Evolutionary conservation across 2,329 filamentous ascomycete species (phyloP).

Genomic region (Zymoseptoria crescenta): DNA sequence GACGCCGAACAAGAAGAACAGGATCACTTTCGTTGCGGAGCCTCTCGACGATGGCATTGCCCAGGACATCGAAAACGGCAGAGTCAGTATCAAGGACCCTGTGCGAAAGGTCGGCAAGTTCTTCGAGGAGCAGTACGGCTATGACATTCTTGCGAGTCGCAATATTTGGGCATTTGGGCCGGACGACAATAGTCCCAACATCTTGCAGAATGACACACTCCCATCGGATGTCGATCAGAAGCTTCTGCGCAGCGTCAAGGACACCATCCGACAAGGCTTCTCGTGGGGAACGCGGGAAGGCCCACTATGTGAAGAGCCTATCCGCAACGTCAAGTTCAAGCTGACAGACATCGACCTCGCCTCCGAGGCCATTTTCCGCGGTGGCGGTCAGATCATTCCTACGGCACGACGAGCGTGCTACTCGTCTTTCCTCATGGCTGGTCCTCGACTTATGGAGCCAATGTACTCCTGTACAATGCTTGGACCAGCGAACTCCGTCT

Average conservation of each 20-base stretch:
- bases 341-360: conserved; percentile 85
- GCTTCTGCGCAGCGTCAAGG: conserved; percentile 74
- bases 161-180: conserved; percentile 99
- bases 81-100: conserved; percentile 85
- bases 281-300: conserved; percentile 94
- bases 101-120: conserved; percentile 90
- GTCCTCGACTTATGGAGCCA: conserved; percentile 92
- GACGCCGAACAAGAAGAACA: conserved; percentile 99
- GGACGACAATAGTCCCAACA: conserved; percentile 89
- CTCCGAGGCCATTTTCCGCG: conserved; percentile 84
- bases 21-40: conserved; percentile 96
- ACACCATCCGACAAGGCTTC: conserved; percentile 92
- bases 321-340: conserved; percentile 96
- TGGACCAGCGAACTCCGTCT: conserved; percentile 80
- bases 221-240: conserved; percentile 94
- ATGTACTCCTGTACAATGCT: conserved; percentile 90
- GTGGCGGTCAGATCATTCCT: conserved; percentile 94
- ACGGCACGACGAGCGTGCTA: conserved; percentile 90
- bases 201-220: conserved; percentile 91
- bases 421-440: conserved; percentile 93
- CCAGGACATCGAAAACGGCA: conserved; percentile 84
- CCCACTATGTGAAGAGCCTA: conserved; percentile 94
- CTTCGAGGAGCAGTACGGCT: conserved; percentile 94
- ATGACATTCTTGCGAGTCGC: conserved; percentile 86
- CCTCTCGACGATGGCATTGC: conserved; percentile 92